A percentile compares a stretch with the other conserved stretches of the same genome.
Evolutionary conservation across 139 green algal species (phyloP).

Genomic region (Diplosphaera chodatii): DNA sequence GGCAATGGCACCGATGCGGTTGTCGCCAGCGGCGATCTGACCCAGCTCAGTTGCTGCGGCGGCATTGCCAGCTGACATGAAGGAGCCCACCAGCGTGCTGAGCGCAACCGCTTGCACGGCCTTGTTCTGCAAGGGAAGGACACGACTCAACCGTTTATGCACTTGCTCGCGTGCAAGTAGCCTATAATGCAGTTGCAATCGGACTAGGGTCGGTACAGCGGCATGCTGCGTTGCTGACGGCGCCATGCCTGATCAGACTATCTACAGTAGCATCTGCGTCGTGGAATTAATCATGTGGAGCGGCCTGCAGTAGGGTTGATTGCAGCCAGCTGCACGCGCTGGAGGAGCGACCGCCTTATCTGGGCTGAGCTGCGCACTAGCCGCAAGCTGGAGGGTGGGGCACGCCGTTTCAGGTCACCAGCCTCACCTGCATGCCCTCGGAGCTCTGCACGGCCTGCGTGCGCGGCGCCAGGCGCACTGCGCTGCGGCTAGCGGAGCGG

Average conservation of each 20-base stretch:
- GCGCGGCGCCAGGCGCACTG: too few relatives aligned
- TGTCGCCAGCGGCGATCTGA: slow-evolving; percentile 37
- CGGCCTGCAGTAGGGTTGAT: too few relatives aligned
- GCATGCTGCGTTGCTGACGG: too few relatives aligned
- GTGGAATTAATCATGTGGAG: too few relatives aligned
- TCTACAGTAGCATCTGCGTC: too few relatives aligned
- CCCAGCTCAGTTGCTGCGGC: neutral
- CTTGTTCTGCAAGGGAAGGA: neutral
- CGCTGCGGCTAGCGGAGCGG: neutral
- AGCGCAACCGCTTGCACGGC: neutral
- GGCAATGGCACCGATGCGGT: slow-evolving; percentile 43
- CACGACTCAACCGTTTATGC: too few relatives aligned
- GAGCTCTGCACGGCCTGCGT: neutral
- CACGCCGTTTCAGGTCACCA: neutral
- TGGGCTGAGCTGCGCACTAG: neutral
- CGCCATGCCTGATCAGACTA: too few relatives aligned
- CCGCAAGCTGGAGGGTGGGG: neutral
- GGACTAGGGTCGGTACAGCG: too few relatives aligned
- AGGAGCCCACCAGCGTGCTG: neutral
- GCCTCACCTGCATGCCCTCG: neutral
- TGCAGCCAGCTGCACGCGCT: neutral
- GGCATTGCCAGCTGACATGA: neutral
- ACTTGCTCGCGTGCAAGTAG: too few relatives aligned
- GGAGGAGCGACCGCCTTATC: neutral
- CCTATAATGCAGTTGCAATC: too few relatives aligned